Evolutionary conservation across 306 rosid genomes (phyloP).

Genomic region (Cicer arietinum): DNA sequence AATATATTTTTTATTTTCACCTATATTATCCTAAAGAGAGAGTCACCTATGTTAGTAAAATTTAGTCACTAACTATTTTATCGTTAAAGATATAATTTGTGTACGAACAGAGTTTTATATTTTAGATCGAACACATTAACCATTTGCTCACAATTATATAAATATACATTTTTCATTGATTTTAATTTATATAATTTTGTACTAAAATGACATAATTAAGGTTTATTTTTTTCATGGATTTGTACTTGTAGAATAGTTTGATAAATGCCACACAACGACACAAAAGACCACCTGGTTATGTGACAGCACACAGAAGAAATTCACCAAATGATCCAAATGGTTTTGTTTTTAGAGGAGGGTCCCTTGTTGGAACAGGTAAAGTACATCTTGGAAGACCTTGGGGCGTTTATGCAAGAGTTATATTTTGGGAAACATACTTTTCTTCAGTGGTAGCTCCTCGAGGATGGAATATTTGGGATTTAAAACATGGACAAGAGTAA

Average conservation of each 20-base stretch:
- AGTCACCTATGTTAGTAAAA: no score
- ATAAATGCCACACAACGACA: constrained; percentile 32
- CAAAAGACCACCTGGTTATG: constrained; percentile 22
- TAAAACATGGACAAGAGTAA: not conserved
- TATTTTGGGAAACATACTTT: constrained; percentile 9
- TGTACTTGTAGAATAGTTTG: constrained; percentile 24
- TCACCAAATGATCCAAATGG: constrained; percentile 35
- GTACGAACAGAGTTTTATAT: not conserved
- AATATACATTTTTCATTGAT: not conserved
- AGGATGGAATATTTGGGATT: not conserved
- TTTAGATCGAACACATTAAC: not conserved
- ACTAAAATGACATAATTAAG: not conserved
- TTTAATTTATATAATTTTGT: not conserved
- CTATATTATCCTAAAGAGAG: no score
- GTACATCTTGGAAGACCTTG: constrained; percentile 37
- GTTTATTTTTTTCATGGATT: not conserved
- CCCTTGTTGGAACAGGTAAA: not conserved
- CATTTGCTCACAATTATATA: not conserved
- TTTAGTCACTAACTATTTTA: no score
- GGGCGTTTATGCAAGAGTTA: constrained; percentile 34
- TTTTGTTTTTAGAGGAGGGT: constrained; percentile 49
- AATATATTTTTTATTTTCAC: not conserved
- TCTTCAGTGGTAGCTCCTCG: not conserved
- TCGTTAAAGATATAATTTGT: not conserved
- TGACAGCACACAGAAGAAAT: constrained; percentile 50